Evolutionary conservation across 345 rosid genomes (phyloP), one percentile per base, ranked within the genome.

Genomic region (Lepidium didymum): DNA sequence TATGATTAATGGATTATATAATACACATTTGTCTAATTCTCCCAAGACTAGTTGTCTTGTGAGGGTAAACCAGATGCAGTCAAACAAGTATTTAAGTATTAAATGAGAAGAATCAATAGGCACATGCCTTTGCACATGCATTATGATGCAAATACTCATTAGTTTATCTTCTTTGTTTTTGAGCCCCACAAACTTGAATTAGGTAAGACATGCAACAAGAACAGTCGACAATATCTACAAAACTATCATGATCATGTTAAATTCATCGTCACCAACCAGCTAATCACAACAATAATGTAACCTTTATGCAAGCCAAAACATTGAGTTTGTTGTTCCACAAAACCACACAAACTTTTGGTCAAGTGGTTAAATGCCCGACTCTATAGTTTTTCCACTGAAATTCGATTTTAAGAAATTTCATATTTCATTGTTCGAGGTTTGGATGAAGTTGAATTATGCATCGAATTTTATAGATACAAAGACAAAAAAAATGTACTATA

Each of bases 101-200:
- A 43, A 60, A 59, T 52, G 62, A 59, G 12, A 35, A 44, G 66
- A 51, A 67, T 67, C 68, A 36, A 43, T 52, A 53, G 77, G 51
- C 73, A 74, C 73, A 74, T 67, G 77, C 62, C 73, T 59, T 74
- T 52, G 64, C 78, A 74, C 78, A 74, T 74, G 78, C 64, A 67
- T 61, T 31, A 74, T 46, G 69, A 61, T 53, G 33, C 73, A 36
- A 58, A 56, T 16, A 45, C 7, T 55, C 56, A 5, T 35, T 54
- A 45, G 23, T 54, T 53, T 36, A 35, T 37, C 42, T 56, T 64
- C 19, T 64, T 49, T 16, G 15, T 47, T 44, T 41, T 67, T 45
- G 56, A 57, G 63, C 62, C 77, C 67, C 77, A 65, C 67, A 57
- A 50, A 10, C 62, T 47, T 64, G 6, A 18, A 64, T 29, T 29